phyloP scores from a whole-genome alignment of 2,329 filamentous ascomycete genomes.

The Bimuria novae-zelandiae region DNA sequence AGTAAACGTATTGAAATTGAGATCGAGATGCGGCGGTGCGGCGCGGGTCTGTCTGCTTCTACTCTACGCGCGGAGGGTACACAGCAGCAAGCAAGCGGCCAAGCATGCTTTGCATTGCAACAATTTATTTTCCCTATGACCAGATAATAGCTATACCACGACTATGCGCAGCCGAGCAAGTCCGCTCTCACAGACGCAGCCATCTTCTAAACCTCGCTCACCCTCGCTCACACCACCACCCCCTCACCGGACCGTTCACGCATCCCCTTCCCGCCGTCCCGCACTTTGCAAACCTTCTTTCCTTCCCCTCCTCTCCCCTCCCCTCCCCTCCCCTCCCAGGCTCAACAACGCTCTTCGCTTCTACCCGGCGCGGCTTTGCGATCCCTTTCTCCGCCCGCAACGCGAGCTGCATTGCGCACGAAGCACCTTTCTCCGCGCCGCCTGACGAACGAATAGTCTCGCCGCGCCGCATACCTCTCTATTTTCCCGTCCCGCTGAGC shows the following conservation, averaged over 20 bases:
- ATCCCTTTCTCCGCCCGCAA: too few species aligned
- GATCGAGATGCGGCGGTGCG: too few species aligned
- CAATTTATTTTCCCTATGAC: too few species aligned
- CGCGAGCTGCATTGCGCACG: background rate
- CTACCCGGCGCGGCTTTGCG: too few species aligned
- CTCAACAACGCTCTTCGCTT: background rate
- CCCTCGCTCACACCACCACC: background rate
- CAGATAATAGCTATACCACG: too few species aligned
- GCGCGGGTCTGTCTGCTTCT: too few species aligned
- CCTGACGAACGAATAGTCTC: background rate
- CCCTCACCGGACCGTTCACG: background rate
- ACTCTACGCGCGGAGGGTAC: too few species aligned
- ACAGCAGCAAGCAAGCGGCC: too few species aligned
- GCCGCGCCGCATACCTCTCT: background rate
- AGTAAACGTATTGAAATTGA: too few species aligned
- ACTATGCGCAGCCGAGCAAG: too few species aligned
- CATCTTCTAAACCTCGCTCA: background rate
- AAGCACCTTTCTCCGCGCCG: background rate
- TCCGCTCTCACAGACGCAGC: background rate
- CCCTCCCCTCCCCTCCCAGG: background rate
- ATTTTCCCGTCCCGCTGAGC: background rate
- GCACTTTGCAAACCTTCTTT: constrained; percentile 4
- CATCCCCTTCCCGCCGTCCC: background rate
- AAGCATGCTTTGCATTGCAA: too few species aligned
- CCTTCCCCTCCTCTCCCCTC: background rate